Conservation (phyloP, 371 early-diverging fungal genomes). For the Capillidium heterosporum region DNA sequence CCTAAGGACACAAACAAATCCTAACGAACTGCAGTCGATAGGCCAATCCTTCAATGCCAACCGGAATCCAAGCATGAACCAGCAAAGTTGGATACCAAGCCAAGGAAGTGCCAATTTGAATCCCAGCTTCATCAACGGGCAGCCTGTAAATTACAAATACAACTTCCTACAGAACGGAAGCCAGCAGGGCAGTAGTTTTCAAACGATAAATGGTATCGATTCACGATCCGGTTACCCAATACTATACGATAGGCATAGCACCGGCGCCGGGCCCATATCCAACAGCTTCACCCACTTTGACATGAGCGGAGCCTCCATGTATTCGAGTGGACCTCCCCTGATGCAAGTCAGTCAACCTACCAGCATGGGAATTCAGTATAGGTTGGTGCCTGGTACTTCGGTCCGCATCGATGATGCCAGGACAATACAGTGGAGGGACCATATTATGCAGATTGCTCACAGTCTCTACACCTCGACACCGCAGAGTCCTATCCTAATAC, state of each 20-base stretch:
- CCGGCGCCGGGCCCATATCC: not conserved
- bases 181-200: not conserved
- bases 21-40: too few relatives aligned
- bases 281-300: not conserved
- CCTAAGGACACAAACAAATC: too few relatives aligned
- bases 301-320: not conserved
- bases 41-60: not conserved
- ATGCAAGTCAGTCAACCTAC: not conserved
- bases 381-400: constrained; percentile 15
- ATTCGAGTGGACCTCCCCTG: not conserved
- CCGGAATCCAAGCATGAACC: not conserved
- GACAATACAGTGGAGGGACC: constrained; percentile 21
- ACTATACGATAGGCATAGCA: not conserved
- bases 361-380: not conserved
- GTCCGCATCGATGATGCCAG: constrained; percentile 12
- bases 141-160: not conserved
- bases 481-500: constrained; percentile 24
- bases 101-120: not conserved
- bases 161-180: not conserved
- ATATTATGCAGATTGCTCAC: constrained; percentile 42
- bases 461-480: constrained; percentile 35
- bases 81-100: not conserved
- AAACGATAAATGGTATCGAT: not conserved
- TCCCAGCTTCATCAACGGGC: not conserved
- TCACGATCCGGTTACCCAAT: not conserved